Evolutionary conservation across 192 early-diverging fungal genomes (phyloP).

Genomic region (Coemansia guatemalensis): DNA sequence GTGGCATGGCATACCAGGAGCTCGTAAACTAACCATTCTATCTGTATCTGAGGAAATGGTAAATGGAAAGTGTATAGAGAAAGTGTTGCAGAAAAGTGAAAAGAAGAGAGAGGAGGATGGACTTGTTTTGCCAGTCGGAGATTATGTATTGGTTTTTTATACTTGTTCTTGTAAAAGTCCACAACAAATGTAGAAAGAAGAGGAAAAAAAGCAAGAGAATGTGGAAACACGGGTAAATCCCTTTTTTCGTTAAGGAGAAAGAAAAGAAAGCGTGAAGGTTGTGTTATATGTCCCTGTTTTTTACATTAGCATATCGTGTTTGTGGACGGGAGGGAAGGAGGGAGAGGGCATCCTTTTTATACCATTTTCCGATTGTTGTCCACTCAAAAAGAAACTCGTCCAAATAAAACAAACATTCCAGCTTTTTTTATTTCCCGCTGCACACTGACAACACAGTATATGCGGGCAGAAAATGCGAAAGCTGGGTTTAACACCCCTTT

Average conservation of each 20-base stretch:
- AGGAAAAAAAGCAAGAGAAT: background rate
- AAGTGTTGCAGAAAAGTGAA: background rate
- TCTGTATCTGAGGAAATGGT: background rate
- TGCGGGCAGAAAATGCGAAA: too few species aligned
- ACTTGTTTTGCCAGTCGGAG: background rate
- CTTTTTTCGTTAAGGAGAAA: background rate
- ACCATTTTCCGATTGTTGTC: too few species aligned
- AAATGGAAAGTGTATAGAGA: background rate
- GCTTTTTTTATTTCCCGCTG: too few species aligned
- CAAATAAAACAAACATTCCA: too few species aligned
- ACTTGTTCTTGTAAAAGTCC: background rate
- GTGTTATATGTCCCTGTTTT: background rate
- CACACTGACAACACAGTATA: too few species aligned
- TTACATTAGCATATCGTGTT: too few species aligned
- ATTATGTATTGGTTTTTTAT: conserved; percentile 2
- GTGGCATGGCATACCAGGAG: background rate
- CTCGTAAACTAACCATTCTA: background rate
- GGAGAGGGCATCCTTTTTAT: too few species aligned
- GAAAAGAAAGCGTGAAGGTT: background rate
- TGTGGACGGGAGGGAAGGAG: too few species aligned
- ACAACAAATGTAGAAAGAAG: too few species aligned
- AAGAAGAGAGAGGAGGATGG: background rate
- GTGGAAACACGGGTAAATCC: background rate
- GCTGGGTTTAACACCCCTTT: too few species aligned
- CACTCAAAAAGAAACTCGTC: too few species aligned